Evolutionary conservation across 805 yeast genomes (phyloP).

Genomic region (Lachancea waltii): DNA sequence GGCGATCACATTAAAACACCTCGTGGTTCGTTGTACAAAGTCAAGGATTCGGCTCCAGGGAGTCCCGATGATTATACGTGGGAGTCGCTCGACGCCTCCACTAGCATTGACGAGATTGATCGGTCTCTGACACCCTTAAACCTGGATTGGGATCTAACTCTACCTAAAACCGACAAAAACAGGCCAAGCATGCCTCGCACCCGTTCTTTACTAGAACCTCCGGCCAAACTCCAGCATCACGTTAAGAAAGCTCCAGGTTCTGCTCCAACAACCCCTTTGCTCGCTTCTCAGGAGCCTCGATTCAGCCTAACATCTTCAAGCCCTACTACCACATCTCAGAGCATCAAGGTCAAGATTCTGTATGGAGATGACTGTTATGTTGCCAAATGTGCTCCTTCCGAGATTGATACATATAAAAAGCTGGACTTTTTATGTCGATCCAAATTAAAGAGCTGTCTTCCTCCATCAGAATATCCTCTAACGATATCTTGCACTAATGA

Average conservation of each 20-base stretch:
- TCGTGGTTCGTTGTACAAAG: conserved; percentile 8
- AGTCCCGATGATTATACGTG: background rate
- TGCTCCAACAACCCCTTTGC: conserved; percentile 6
- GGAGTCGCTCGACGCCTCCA: background rate
- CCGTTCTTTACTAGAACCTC: background rate
- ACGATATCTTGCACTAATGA: conserved; percentile 4
- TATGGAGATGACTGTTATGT: conserved; percentile 20
- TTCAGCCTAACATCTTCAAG: no score
- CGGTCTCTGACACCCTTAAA: background rate
- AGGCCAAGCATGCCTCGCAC: background rate
- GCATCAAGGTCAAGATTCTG: conserved; percentile 18
- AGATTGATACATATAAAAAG: conserved; percentile 12
- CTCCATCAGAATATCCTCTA: conserved; percentile 1
- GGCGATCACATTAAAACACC: conserved; percentile 11
- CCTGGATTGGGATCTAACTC: background rate
- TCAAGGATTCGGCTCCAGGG: background rate
- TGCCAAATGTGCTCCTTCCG: conserved; percentile 13
- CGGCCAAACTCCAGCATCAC: background rate
- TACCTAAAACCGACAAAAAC: background rate
- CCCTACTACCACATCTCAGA: no score
- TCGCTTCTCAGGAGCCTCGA: no score
- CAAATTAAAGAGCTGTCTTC: conserved; percentile 4
- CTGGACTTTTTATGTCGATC: conserved; percentile 9
- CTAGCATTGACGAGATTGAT: background rate
- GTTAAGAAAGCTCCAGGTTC: background rate